A percentile compares a stretch with the other conserved stretches of the same genome.
These are phyloP conservation scores for Apiospora rasikravindrae DNA, from an alignment of 2,329 filamentous ascomycete genomes.

Conservation along the genomic window DNA sequence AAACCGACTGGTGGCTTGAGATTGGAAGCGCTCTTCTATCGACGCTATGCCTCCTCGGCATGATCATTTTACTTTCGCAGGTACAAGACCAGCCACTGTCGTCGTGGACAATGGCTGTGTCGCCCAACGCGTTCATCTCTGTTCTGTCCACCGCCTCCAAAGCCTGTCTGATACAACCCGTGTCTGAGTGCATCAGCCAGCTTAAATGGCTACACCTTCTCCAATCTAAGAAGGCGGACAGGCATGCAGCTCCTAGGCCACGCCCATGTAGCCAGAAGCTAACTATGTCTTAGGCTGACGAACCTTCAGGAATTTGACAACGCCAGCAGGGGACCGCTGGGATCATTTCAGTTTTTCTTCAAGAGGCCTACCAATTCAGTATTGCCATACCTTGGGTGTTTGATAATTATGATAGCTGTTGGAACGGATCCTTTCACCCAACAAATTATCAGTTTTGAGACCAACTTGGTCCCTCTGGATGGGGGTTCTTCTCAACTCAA, in stretches of 20 bases:
- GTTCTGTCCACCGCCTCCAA: conserved; percentile 16
- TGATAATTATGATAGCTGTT: neutral
- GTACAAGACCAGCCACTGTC: neutral
- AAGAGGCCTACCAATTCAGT: neutral
- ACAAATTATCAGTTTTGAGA: neutral
- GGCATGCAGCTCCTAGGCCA: too few relatives aligned
- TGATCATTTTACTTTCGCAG: neutral
- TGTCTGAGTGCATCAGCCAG: conserved; percentile 18
- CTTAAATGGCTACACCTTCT: conserved; percentile 19
- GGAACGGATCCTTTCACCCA: neutral
- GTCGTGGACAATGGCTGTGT: neutral
- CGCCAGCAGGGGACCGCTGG: neutral
- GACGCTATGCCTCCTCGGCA: neutral
- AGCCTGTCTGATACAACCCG: conserved; percentile 4
- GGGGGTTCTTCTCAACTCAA: neutral
- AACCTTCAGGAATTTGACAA: neutral
- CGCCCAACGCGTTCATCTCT: conserved; percentile 15
- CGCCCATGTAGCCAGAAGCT: too few relatives aligned
- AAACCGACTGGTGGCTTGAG: conserved; percentile 7
- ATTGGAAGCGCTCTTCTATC: neutral
- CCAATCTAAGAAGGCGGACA: neutral
- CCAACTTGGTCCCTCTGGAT: neutral
- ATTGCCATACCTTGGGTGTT: conserved; percentile 1
- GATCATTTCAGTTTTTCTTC: neutral
- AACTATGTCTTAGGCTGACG: neutral